Evolutionary conservation across 257 asterid species (phyloP), one percentile per base, ranked within the genome.

Genomic region (Capsicum rhomboideum): DNA sequence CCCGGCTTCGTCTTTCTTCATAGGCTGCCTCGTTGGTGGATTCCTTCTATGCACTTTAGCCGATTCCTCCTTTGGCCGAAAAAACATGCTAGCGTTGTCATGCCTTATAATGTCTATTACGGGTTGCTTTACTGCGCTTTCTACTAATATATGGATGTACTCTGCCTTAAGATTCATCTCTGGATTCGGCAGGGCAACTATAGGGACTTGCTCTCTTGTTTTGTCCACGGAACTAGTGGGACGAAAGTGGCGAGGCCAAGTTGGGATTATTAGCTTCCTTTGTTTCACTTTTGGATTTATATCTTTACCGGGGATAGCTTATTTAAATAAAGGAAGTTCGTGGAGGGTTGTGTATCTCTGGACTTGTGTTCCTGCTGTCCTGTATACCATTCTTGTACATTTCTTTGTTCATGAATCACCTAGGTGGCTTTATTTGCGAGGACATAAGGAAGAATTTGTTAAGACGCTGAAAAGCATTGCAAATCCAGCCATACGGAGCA

Each of bases 371-470:
- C 98, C 98, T 0, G 59, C 93, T 0, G 61, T 90, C 13, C 0
- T 92, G 0, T 91, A 92, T 83, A 83, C 93, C 0, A 1, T 91
- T 1, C 5, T 88, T 1, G 78, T 91, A 1, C 37, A 82, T 26
- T 79, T 88, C 14, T 64, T 88, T 0, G 97, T 87, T 0, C 80
- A 83, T 0, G 98, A 95, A 49, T 93, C 98, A 0, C 98, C 98
- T 0, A 87, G 98, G 44, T 95, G 98, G 98, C 93, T 95, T 9
- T 91, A 84, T 80, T 82, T 93, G 55, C 90, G 86, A 53, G 98
- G 98, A 1, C 42, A 90, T 1, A 92, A 88, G n/a, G 84, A 86
- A 1, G 96, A 93, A 80, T 90, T 91, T 29, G 88, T 86, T 0
- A 86, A 88, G 16, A 91, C 93, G 0, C 67, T 95, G 23, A 82